Evolutionary conservation across 192 early-diverging fungal genomes (phyloP).

Genomic region (Coemansia sp.): DNA sequence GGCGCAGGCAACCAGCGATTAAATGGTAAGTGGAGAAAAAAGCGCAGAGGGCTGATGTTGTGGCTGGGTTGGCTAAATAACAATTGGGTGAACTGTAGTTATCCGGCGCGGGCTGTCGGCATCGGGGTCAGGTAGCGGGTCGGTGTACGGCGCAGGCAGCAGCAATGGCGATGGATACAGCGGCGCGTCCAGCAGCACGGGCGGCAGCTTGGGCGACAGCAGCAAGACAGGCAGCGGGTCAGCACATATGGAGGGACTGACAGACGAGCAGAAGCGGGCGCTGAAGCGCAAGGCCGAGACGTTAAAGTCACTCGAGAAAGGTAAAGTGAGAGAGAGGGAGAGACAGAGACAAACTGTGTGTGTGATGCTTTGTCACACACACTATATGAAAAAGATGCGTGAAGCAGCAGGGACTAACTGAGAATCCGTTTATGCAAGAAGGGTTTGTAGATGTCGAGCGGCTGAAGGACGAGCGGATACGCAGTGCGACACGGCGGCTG

Average conservation of each 20-base stretch:
- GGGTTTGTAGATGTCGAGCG: constrained; percentile 33
- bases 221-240: constrained; percentile 1
- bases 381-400: too few species aligned
- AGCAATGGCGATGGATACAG: constrained; percentile 10
- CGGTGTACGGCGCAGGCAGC: constrained; percentile 1
- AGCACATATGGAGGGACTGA: constrained; percentile 25
- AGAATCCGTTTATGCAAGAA: too few species aligned
- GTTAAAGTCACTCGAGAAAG: constrained; percentile 34
- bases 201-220: background rate
- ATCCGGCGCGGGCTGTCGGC: constrained; percentile 24
- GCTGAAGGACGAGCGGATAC: constrained; percentile 26
- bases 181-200: constrained; percentile 11
- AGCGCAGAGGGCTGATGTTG: too few species aligned
- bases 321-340: constrained; percentile 12
- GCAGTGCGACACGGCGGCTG: constrained; percentile 13
- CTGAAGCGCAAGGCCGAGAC: constrained; percentile 46
- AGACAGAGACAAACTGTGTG: background rate
- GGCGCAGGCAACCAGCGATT: constrained; percentile 24
- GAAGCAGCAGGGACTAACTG: too few species aligned
- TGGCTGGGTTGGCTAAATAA: background rate
- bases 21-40: constrained; percentile 28
- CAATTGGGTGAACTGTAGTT: constrained; percentile 1
- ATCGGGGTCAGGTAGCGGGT: background rate
- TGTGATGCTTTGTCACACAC: too few species aligned
- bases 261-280: constrained; percentile 43